phyloP scores from a whole-genome alignment of 1,284 basidiomycete genomes.

The Ceratobasidium sp. region DNA sequence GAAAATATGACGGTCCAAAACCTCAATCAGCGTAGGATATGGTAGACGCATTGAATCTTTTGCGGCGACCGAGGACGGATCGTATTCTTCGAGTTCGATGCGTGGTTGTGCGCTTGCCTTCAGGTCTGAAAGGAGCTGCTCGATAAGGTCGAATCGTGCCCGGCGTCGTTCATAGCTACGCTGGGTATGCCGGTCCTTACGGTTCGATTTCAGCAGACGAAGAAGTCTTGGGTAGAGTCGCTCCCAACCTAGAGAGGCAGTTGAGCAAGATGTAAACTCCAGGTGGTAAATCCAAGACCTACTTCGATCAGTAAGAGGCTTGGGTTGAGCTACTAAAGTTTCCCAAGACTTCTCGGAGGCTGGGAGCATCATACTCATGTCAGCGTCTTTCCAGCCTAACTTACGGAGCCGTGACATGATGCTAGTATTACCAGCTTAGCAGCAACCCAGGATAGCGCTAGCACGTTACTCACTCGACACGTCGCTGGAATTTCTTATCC shows the following conservation, averaged over 20 bases:
- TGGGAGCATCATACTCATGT: constrained; percentile 16
- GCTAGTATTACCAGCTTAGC: not conserved
- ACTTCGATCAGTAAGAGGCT: constrained; percentile 40
- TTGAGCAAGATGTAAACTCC: not conserved
- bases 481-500: not conserved
- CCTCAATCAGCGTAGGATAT: constrained; percentile 13
- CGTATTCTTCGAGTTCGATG: constrained; percentile 27
- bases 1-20: constrained; percentile 22
- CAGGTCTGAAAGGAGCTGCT: constrained; percentile 16
- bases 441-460: not conserved
- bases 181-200: not conserved
- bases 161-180: not conserved
- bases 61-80: not conserved
- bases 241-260: constrained; percentile 20
- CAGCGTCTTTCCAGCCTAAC: constrained; percentile 16
- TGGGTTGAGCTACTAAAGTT: not conserved
- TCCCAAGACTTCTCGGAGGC: constrained; percentile 7
- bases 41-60: not conserved
- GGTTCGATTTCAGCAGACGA: constrained; percentile 23
- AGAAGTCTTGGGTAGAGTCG: constrained; percentile 32
- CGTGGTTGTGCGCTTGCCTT: not conserved
- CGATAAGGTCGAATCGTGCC: not conserved
- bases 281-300: not conserved
- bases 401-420: constrained; percentile 17
- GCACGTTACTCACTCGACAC: constrained; percentile 24